Conservation (phyloP, 371 early-diverging fungal genomes). For the Mucor piriformis region DNA sequence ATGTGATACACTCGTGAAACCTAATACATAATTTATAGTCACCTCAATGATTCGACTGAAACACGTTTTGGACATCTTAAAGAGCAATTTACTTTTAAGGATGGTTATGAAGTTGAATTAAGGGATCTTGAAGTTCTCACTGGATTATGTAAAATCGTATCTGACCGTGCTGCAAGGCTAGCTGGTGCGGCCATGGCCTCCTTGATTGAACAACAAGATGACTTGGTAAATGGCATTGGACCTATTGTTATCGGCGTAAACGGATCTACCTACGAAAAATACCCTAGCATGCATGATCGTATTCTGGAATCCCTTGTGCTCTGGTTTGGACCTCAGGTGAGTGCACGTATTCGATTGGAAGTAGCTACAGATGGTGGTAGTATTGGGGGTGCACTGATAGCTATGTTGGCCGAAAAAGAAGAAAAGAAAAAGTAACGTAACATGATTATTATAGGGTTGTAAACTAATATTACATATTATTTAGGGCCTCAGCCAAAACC, state of each 20-base stretch:
- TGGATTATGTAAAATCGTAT: slow-evolving; percentile 77
- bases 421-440: neutral
- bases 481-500: slow-evolving; percentile 1
- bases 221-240: slow-evolving; percentile 33
- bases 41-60: slow-evolving; percentile 7
- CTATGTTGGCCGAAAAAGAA: slow-evolving; percentile 39
- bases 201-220: slow-evolving; percentile 53
- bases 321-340: slow-evolving; percentile 38
- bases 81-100: slow-evolving; percentile 16
- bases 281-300: slow-evolving; percentile 47
- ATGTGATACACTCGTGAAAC: slow-evolving; percentile 3
- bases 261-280: slow-evolving; percentile 66
- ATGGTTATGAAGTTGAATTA: slow-evolving; percentile 12
- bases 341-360: slow-evolving; percentile 36
- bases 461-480: neutral
- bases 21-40: slow-evolving; percentile 7
- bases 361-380: slow-evolving; percentile 51
- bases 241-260: slow-evolving; percentile 65
- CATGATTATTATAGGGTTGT: neutral
- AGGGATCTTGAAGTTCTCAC: slow-evolving; percentile 28
- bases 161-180: slow-evolving; percentile 84
- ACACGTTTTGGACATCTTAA: slow-evolving; percentile 19
- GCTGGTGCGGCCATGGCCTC: slow-evolving; percentile 66
- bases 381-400: slow-evolving; percentile 51
- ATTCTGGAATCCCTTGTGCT: slow-evolving; percentile 30